These are phyloP conservation scores for Curvularia sp. DNA, from an alignment of 2,329 filamentous ascomycete genomes.

Conservation along the genomic window DNA sequence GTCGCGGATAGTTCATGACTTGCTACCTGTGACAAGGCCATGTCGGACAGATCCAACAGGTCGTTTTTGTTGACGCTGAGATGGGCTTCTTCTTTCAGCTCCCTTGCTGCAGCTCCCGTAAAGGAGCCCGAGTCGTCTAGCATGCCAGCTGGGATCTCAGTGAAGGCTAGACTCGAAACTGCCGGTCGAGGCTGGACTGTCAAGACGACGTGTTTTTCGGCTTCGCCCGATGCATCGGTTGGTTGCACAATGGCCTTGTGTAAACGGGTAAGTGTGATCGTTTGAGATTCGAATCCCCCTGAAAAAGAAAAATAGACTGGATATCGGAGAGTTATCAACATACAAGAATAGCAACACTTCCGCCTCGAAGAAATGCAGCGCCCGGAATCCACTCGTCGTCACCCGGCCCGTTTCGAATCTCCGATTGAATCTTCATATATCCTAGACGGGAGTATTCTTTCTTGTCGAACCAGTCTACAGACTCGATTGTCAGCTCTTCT, in stretches of 20 bases:
- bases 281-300: background rate
- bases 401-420: constrained; percentile 54
- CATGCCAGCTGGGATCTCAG: constrained; percentile 68
- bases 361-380: constrained; percentile 64
- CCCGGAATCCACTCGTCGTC: constrained; percentile 57
- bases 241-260: constrained; percentile 63
- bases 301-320: background rate
- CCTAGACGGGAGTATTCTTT: constrained; percentile 52
- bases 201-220: constrained; percentile 56
- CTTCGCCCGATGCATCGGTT: constrained; percentile 53
- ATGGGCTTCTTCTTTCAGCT: constrained; percentile 65
- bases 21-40: constrained; percentile 50
- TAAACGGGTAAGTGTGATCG: background rate
- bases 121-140: constrained; percentile 63
- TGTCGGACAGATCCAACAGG: constrained; percentile 62
- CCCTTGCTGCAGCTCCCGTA: constrained; percentile 62
- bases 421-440: constrained; percentile 64
- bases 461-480: constrained; percentile 60
- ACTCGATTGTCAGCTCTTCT: constrained; percentile 61
- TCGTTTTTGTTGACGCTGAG: constrained; percentile 59
- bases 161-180: constrained; percentile 61
- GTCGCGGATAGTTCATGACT: background rate
- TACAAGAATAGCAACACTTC: constrained; percentile 65
- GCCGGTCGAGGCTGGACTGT: constrained; percentile 66
- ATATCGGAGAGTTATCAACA: constrained; percentile 20